phyloP scores from a whole-genome alignment of 306 rosid genomes.

The Phaseolus lunatus region DNA sequence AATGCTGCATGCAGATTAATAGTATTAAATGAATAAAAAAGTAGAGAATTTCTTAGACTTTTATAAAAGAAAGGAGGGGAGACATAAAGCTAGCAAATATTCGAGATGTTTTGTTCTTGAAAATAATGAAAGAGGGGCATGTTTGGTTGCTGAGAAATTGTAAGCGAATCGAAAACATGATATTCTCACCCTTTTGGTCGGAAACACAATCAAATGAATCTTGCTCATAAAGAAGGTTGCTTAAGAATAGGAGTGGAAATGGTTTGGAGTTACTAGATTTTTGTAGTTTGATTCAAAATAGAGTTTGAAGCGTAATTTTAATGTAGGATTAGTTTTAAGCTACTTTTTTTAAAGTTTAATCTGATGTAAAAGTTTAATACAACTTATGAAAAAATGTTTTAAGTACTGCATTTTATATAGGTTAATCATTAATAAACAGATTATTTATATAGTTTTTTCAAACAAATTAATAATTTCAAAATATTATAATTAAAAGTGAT shows the following conservation, averaged over 20 bases:
- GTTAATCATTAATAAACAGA: not conserved
- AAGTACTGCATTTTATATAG: too few relatives aligned
- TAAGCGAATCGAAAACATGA: conserved; percentile 12
- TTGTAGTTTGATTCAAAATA: not conserved
- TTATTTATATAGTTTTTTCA: not conserved
- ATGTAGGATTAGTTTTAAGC: not conserved
- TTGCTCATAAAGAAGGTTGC: not conserved
- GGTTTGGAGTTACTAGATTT: not conserved
- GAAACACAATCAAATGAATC: not conserved
- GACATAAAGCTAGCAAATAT: conserved; percentile 32
- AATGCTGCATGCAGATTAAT: conserved; percentile 28
- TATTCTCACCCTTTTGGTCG: conserved; percentile 15
- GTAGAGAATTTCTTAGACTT: conserved; percentile 28
- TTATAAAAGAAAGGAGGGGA: conserved; percentile 14
- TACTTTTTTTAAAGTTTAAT: not conserved
- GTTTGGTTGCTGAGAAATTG: conserved; percentile 34
- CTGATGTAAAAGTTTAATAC: not conserved
- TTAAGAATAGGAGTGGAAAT: not conserved
- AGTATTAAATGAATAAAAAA: not conserved
- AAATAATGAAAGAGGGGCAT: conserved; percentile 18
- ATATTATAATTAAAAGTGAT: not conserved
- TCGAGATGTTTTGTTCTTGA: conserved; percentile 44
- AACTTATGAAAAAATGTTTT: too few relatives aligned
- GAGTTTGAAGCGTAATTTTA: not conserved
- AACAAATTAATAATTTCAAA: not conserved